phyloP scores from a whole-genome alignment of 2,329 filamentous ascomycete species.

The Xylaria digitata region DNA sequence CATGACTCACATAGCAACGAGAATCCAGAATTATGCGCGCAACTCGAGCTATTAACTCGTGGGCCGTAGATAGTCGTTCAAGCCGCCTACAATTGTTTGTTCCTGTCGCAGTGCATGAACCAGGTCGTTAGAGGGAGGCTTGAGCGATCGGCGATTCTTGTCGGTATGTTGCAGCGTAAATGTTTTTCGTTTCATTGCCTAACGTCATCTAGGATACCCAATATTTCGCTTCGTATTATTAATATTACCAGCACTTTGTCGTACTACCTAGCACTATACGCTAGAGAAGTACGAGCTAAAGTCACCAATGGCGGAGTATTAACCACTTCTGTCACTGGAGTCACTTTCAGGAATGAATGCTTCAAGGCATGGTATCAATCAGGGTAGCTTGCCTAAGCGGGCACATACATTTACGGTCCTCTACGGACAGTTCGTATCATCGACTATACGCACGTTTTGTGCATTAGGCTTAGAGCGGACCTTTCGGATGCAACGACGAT shows the following conservation, averaged over 20 bases:
- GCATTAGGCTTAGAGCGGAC: conserved; percentile 17
- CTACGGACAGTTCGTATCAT: conserved; percentile 8
- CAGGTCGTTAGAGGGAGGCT: conserved; percentile 7
- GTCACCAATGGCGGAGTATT: conserved; percentile 1
- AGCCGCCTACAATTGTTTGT: conserved; percentile 12
- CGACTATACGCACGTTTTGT: conserved; percentile 22
- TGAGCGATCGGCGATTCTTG: conserved; percentile 7
- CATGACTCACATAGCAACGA: conserved; percentile 53
- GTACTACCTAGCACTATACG: conserved; percentile 10
- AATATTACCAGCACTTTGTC: conserved; percentile 18
- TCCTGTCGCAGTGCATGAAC: neutral
- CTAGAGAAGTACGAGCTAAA: neutral
- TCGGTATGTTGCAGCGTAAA: conserved; percentile 24
- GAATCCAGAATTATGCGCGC: conserved; percentile 44
- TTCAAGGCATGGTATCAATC: conserved; percentile 18
- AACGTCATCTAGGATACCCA: conserved; percentile 25
- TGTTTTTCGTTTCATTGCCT: neutral
- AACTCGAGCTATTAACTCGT: conserved; percentile 41
- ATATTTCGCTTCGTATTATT: conserved; percentile 20
- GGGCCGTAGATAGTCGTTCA: neutral
- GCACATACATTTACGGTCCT: conserved; percentile 7
- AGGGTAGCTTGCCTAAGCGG: neutral
- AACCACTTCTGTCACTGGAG: conserved; percentile 6
- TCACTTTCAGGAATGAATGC: conserved; percentile 14
- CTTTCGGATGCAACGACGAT: conserved; percentile 28